Base-by-base conservation (phyloP, 768 basidiomycete species). In the Kwoniella sp. region DNA sequence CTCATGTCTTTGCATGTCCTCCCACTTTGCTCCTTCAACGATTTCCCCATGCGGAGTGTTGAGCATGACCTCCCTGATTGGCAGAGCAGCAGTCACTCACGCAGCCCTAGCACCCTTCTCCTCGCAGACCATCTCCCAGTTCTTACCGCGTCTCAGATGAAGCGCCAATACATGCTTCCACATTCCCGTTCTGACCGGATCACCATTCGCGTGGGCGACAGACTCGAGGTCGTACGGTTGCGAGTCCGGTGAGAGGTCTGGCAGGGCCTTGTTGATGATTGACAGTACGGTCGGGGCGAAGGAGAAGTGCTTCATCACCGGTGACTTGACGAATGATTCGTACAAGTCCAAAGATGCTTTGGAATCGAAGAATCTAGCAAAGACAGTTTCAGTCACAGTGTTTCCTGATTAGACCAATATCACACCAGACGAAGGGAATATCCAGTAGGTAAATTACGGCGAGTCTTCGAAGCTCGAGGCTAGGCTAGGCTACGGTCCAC, bases 111-210 rank as follows among this genome's bases (percentile, higher is more conserved):
- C 51, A 17, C 67, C 75, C 53, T 72, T 76, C 28, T 73, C 67
- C 31, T 70, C 66, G 38, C 76, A 75, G 1, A 71, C 67, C 12
- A 59, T 53, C 20, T 70, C 73, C 73, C 74, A 78, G 13, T 68
- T 60, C n/a, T 56, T 34, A 1, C 76, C 73, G 41, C 64, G 64
- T 23, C 76, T 65, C 29, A 80, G 55, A 72, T 80, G 77, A 57
- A 80, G 31, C 13, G 77, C 79, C 55, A 80, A 62, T 20, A 80
- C 51, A 66, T 80, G 78, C 59, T 71, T 75, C 73, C 76, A 76
- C 22, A 54, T 56, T 4, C 47, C 34, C 2, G 62, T 58, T 30
- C 63, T 75, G 41, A 66, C 55, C 8, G 60, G 61, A 17, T 60
- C 61, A 7, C 71, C 65, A 25, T 45, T 59, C 5, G 68, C 41